A percentile compares a stretch with the other conserved stretches of the same genome.
Conservation (phyloP, 2,329 filamentous ascomycete species). For the Aureobasidium zeae region DNA sequence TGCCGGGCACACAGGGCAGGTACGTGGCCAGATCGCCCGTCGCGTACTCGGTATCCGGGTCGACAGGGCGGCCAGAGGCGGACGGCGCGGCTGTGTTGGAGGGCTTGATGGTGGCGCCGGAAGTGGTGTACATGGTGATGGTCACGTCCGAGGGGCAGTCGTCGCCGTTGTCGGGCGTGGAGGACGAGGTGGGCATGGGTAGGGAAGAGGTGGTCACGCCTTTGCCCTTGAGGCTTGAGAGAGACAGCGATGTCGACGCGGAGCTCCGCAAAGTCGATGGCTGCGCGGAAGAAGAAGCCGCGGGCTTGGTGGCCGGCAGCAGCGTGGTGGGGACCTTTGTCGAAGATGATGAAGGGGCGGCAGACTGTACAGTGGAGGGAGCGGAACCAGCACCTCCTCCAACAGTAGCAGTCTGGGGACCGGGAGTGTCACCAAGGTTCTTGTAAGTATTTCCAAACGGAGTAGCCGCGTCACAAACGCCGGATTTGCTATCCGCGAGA, state of each 20-base stretch:
- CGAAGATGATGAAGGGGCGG: constrained; percentile 9
- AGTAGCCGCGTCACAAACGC: constrained; percentile 26
- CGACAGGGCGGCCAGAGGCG: constrained; percentile 11
- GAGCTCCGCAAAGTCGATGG: not conserved
- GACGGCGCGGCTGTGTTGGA: not conserved
- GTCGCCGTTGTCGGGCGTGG: not conserved
- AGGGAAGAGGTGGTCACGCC: not conserved
- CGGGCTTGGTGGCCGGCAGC: not conserved
- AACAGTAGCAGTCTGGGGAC: not conserved
- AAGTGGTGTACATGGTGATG: constrained; percentile 14
- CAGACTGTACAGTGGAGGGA: constrained; percentile 5
- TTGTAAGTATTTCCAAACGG: constrained; percentile 25
- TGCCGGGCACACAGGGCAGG: constrained; percentile 31
- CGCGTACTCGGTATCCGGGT: constrained; percentile 20
- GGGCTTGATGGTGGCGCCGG: constrained; percentile 7
- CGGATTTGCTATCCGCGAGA: constrained; percentile 18
- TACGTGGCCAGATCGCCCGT: constrained; percentile 25
- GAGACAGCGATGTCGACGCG: constrained; percentile 4
- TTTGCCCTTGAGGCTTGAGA: constrained; percentile 1
- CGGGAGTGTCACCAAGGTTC: constrained; percentile 1
- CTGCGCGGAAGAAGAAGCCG: not conserved
- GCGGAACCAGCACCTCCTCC: constrained; percentile 1
- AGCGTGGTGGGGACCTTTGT: constrained; percentile 4
- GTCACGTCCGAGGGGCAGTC: constrained; percentile 12
- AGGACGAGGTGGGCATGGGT: constrained; percentile 6